These are phyloP conservation scores for Thalassiosira oceanica DNA, from an alignment of 352 stramenopile species.

Conservation along the genomic window DNA sequence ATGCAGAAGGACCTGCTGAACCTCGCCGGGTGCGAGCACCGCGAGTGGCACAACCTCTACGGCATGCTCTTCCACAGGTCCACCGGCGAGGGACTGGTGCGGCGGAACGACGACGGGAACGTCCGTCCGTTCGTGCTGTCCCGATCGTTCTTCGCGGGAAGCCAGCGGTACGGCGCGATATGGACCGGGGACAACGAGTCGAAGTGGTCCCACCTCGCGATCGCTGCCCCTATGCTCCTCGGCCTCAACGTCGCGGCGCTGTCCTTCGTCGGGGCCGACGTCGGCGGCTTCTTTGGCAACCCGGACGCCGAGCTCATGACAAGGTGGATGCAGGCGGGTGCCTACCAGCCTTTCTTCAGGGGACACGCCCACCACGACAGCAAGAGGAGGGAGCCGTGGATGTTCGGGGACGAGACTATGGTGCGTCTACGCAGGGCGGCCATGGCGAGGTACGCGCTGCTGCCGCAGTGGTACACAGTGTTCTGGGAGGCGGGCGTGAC, in stretches of 20 bases:
- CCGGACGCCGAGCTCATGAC: conserved; percentile 94
- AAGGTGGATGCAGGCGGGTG: conserved; percentile 93
- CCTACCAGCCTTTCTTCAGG: conserved; percentile 98
- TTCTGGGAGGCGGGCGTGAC: conserved; percentile 75
- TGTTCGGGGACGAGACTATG: conserved; percentile 94
- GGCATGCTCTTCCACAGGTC: conserved; percentile 97
- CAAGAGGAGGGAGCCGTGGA: conserved; percentile 96
- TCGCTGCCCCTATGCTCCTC: conserved; percentile 96
- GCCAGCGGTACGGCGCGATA: conserved; percentile 94
- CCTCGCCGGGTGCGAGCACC: conserved; percentile 92
- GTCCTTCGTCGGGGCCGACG: conserved; percentile 96
- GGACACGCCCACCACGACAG: conserved; percentile 98
- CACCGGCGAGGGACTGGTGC: conserved; percentile 89
- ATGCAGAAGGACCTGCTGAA: conserved; percentile 94
- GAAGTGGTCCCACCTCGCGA: conserved; percentile 93
- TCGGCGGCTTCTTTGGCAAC: conserved; percentile 98
- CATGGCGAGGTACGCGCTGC: conserved; percentile 92
- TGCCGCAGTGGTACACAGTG: conserved; percentile 93
- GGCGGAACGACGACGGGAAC: conserved; percentile 64
- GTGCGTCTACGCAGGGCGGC: conserved; percentile 87
- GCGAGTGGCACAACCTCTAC: conserved; percentile 99
- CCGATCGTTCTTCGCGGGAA: conserved; percentile 96
- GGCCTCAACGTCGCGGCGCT: conserved; percentile 93
- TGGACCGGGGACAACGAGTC: conserved; percentile 98
- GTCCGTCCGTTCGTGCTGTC: conserved; percentile 96